These are phyloP conservation scores for Hygrophila difformis DNA, from an alignment of 257 asterid genomes.

Conservation along the genomic window DNA sequence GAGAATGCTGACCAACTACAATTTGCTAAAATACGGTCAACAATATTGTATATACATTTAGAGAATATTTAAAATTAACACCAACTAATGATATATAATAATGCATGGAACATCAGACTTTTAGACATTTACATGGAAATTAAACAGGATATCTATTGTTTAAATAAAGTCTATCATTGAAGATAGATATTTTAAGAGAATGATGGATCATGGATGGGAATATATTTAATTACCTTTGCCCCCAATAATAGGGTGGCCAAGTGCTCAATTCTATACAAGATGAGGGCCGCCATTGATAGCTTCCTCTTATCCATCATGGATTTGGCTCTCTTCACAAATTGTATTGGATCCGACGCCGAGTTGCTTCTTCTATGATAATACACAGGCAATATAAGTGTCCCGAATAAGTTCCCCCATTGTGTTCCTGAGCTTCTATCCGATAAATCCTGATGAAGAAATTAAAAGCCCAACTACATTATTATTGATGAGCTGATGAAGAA, in stretches of 20 bases:
- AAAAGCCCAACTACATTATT: no score
- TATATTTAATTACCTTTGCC: constrained; percentile 40
- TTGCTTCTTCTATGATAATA: constrained; percentile 31
- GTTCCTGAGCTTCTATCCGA: constrained; percentile 23
- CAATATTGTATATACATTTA: no score
- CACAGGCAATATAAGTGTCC: constrained; percentile 65
- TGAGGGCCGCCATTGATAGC: constrained; percentile 61
- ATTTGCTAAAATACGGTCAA: not conserved
- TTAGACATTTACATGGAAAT: no score
- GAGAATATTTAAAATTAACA: no score
- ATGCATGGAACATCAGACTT: no score
- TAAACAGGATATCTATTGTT: no score
- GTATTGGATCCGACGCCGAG: constrained; percentile 46
- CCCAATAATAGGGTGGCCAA: constrained; percentile 54
- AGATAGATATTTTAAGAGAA: no score
- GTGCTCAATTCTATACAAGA: constrained; percentile 51
- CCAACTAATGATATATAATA: no score
- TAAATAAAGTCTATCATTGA: no score
- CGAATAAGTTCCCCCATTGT: constrained; percentile 74
- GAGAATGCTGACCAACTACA: constrained; percentile 46
- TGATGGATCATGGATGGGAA: no score
- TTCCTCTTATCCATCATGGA: constrained; percentile 81
- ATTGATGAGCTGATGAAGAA: no score
- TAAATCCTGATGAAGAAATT: constrained; percentile 44
- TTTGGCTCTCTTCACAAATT: constrained; percentile 65